Base-by-base conservation (phyloP, 2,329 filamentous ascomycete genomes). In the Alternaria incomplexa region DNA sequence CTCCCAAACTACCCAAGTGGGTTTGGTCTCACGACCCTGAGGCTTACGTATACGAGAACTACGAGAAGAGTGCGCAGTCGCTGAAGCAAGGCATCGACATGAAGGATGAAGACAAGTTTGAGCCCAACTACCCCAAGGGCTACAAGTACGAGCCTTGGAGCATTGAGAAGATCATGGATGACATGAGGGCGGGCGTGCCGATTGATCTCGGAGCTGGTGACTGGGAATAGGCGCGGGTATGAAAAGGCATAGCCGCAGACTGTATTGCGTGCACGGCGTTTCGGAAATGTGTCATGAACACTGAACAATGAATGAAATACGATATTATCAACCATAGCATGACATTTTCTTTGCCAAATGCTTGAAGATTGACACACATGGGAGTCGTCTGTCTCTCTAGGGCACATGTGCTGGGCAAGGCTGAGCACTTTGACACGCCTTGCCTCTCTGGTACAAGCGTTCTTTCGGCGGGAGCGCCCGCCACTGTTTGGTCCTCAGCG, bases 21-120 rank as follows among this genome's bases (percentile, higher is more conserved):
- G 80, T 84, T 4, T 83, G 79, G 78, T 73, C 68, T 30, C 82
- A 83, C 64, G 82, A 84, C 61, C 81, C 82, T 1, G 82, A 84
- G 65, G 73, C 75, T 4, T 83, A 84, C 61, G 81, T 80, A 5
- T 81, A 82, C 48, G 77, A 82, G 58, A 81, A 83, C 68, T 83
- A 83, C 62, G 70, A 71, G 40, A 79, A 80, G 68, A 77, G 77
- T 28, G 79, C 81, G 32, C 77, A 81, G 62, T 78, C 79, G 36
- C 76, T 83, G 66, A 79, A 81, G 68, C 76, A 76, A 59, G 81
- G 81, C 3, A 69, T 81, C 4, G 70, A 75, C 12, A 82, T 84
- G 74, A 76, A 80, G 56, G 81, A 85, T 59, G 79, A 80, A 32
- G 71, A 74, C 28, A 72, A 70, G 43, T 79, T 82, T 44, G 79